Evolutionary conservation across 768 basidiomycete species (phyloP), one percentile per base, ranked within the genome.

Genomic region (Tulasnella sp.): DNA sequence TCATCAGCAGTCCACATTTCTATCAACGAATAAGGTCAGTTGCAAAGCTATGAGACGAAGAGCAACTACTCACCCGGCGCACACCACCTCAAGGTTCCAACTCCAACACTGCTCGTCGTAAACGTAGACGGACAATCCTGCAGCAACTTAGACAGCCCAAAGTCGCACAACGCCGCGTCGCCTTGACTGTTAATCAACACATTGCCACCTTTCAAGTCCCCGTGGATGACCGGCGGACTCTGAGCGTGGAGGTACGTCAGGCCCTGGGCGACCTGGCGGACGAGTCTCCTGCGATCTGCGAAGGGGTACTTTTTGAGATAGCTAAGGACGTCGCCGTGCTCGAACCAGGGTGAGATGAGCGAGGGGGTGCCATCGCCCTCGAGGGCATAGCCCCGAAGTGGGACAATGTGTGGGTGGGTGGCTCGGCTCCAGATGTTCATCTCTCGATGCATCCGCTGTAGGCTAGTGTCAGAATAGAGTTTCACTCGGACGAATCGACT

Each of bases 191-290:
- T 43, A 19, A 57, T 34, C 55, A 57, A 35, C 27, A 57, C 55
- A 14, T 57, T 57, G 19, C 55, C 55, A n/a, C 48, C 57, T 27
- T 58, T 58, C 36, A 58, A 40, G 29, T 58, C 57, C 14, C 57
- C 57, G 29, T 58, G 57, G 15, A 58, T 49, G 35, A 58, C 49
- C 14, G 39, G 29, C 15, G 53, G 53, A 36, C n/a, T 25, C 34
- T 51, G 50, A 7, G 46, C 37, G 23, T 58, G 57, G 11, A 58
- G 35, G 37, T 58, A 51, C 9, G 15, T 25, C 48, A 58, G 25
- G 4, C 57, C 57, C 4, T 58, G 21, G 11, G 57, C 57, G n/a
- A 58, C 49, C 17, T 58, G 57, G 19, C 55, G 19, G 29, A 57
- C 55, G 29, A 57, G 29, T 37, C 35, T 57, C 55, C 46, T 48